Conservation (phyloP, 768 basidiomycete genomes). For the Boletus coccyginus region DNA sequence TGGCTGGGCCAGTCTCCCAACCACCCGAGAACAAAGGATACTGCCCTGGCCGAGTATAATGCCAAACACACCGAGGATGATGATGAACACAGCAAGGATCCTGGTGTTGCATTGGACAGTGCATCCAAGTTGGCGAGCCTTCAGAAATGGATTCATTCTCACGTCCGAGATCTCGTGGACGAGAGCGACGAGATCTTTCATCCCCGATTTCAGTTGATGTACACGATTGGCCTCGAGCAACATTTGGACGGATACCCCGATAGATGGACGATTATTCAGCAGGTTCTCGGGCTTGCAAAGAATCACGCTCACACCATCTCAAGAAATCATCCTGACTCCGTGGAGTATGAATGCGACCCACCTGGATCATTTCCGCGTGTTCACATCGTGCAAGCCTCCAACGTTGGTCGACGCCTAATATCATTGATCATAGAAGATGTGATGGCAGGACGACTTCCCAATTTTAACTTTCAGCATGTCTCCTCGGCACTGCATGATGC, state of each 20-base stretch:
- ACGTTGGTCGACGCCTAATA: not conserved
- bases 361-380: slow-evolving; percentile 9
- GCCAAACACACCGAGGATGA: not conserved
- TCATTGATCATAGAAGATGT: slow-evolving; percentile 1
- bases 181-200: slow-evolving; percentile 25
- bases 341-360: not conserved
- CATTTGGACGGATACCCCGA: slow-evolving; percentile 26
- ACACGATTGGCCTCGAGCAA: slow-evolving; percentile 23
- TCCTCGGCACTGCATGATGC: not conserved
- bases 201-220: slow-evolving; percentile 14
- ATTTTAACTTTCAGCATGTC: slow-evolving; percentile 6
- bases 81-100: not conserved
- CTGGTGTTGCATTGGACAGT: not conserved
- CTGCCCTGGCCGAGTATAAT: rapidly evolving
- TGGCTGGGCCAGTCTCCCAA: not conserved
- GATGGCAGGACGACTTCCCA: slow-evolving; percentile 6
- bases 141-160: slow-evolving; percentile 14
- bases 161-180: slow-evolving; percentile 17
- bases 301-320: not conserved
- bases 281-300: slow-evolving; percentile 21
- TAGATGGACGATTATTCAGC: slow-evolving; percentile 28
- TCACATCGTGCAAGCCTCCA: slow-evolving; percentile 1
- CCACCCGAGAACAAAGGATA: no score
- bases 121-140: slow-evolving; percentile 10
- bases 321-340: not conserved